Percentiles rank a stretch among this genome's conserved stretches.
Evolutionary conservation across 176 grass and related monocot genomes (phyloP).

Genomic region (Juncus inflexus): DNA sequence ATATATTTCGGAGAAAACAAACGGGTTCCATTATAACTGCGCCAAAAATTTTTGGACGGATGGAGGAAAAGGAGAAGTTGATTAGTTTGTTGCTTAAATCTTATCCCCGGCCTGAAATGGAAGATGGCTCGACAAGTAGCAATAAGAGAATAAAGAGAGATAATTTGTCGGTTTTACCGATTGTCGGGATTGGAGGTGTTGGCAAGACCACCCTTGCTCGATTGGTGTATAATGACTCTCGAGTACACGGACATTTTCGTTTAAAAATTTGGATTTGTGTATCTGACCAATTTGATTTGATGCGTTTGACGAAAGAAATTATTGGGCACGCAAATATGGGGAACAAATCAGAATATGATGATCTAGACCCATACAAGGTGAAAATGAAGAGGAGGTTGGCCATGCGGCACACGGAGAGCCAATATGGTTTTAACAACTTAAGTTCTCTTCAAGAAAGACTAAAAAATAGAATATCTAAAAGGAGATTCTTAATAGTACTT

Average conservation of each 20-base stretch:
- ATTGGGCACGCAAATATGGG: not conserved
- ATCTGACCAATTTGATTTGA: constrained; percentile 28
- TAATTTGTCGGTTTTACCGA: constrained; percentile 19
- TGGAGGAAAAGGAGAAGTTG: constrained; percentile 19
- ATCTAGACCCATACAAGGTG: not conserved
- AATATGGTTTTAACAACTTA: not conserved
- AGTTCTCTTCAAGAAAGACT: constrained; percentile 23
- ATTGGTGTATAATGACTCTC: constrained; percentile 12
- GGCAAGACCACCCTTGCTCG: constrained; percentile 41
- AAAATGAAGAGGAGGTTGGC: not conserved
- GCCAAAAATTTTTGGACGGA: constrained; percentile 17
- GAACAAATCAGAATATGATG: not conserved
- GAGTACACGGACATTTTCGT: constrained; percentile 15
- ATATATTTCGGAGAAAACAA: not conserved
- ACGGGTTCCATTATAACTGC: constrained; percentile 19
- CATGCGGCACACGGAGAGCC: not conserved
- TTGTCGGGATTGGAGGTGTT: constrained; percentile 28
- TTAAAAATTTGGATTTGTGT: constrained; percentile 38
- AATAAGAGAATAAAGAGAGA: constrained; percentile 15
- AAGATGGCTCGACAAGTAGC: not conserved
- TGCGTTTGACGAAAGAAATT: constrained; percentile 23
- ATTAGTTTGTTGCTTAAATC: constrained; percentile 14
- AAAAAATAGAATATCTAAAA: not conserved
- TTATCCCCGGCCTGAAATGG: not conserved
- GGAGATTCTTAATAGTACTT: constrained; percentile 29